Evolutionary conservation across 2,329 filamentous ascomycete species (phyloP).

Genomic region (Fusarium sp.): DNA sequence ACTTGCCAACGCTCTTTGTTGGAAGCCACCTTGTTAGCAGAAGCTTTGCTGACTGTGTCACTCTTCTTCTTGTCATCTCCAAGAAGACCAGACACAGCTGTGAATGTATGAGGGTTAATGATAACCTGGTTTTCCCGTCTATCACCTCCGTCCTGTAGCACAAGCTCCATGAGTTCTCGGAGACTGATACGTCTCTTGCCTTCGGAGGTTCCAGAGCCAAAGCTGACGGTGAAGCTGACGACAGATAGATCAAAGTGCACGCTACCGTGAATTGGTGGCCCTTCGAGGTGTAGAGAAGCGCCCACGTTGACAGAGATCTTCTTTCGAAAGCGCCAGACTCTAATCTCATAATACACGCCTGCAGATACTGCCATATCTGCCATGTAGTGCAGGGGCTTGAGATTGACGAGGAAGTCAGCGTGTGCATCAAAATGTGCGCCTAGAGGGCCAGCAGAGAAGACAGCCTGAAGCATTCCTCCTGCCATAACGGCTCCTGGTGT

Average conservation of each 20-base stretch:
- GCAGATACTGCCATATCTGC: background rate
- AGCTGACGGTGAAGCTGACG: background rate
- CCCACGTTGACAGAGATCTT: background rate
- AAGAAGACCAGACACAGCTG: background rate
- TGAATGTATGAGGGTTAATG: background rate
- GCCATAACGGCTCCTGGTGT: background rate
- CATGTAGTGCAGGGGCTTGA: rapidly evolving
- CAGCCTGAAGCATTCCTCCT: background rate
- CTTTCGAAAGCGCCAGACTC: background rate
- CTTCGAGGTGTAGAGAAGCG: background rate
- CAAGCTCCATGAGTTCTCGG: background rate
- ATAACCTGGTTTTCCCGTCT: background rate
- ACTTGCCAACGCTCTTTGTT: background rate
- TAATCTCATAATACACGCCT: background rate
- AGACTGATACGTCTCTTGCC: too few species aligned
- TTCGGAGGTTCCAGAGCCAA: rapidly evolving
- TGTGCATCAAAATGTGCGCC: background rate
- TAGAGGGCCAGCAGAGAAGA: background rate
- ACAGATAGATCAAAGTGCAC: background rate
- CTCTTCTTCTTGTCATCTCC: constrained; percentile 1
- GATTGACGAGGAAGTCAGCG: background rate
- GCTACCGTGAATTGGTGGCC: background rate
- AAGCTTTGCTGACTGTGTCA: background rate
- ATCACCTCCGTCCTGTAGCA: background rate
- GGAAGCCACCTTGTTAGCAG: rapidly evolving